Base-by-base conservation (phyloP, 345 rosid genomes). In the Murraya koenigii region DNA sequence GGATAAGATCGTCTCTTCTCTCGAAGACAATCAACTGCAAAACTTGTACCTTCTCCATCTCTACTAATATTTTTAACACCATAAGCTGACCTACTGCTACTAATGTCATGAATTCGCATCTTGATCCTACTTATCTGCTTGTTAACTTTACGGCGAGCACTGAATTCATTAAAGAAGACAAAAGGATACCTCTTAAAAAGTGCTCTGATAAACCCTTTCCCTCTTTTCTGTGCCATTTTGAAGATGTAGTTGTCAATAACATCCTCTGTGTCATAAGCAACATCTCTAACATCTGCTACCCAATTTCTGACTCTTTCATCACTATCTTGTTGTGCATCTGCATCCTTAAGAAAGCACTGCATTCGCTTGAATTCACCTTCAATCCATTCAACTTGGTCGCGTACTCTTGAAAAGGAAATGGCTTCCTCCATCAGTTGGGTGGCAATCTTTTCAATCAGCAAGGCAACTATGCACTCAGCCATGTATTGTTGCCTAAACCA, bases 251-350 rank as follows among this genome's bases (percentile, higher is more conserved):
- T 68, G 47, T 81, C 84, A 1, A 81, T 77, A 26, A 70, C 75
- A 77, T 81, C 84, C 22, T 77, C 78, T 49, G 73, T 44, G 30
- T 77, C 75, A 39, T 68, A 81, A 68, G 84, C 78, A 38, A 68
- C 65, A 59, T 73, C 75, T 73, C 80, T 67, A 15, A 77, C 69
- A 17, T 81, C 72, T 26, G 78, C 63, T 2, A 81, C 75, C 80
- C 84, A 73, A 4, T 81, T 81, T 69, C 71, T 36, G 20, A 77
- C 67, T 39, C 84, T 63, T 30, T 36, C 71, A 68, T 81, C 80
- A n/a, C 71, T 52, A 26, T 77, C 63, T 25, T 68, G 75, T 61
- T 69, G 74, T 41, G 68, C 71, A 38, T 81, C 84, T 73, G 80
- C 84, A 61, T 73, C 77, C 19, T 77, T 67, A 5, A 81, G 77